Evolutionary conservation across 2,329 filamentous ascomycete species (phyloP).

Genomic region (Chrysoporthe deuterocubensis): DNA sequence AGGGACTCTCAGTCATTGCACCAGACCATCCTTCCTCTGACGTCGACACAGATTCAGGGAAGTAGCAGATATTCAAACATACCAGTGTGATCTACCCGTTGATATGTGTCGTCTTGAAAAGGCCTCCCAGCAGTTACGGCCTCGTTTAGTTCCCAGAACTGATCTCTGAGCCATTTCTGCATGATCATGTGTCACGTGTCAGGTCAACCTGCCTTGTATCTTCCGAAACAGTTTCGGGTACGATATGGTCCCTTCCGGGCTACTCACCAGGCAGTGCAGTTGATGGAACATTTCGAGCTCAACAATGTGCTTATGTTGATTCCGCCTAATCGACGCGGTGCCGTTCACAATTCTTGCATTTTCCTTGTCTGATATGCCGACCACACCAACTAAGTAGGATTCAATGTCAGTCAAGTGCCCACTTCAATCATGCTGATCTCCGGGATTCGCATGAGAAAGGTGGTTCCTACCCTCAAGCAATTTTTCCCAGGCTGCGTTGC

Average conservation of each 20-base stretch:
- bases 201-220: neutral
- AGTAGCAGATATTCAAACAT: too few species aligned
- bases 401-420: neutral
- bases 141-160: neutral
- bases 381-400: neutral
- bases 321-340: neutral
- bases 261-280: conserved; percentile 5
- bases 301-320: neutral
- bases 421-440: neutral
- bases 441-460: too few species aligned
- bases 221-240: neutral
- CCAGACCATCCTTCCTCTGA: too few species aligned
- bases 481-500: conserved; percentile 2
- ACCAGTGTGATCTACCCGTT: too few species aligned
- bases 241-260: neutral
- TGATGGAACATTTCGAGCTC: conserved; percentile 1
- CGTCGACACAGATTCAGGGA: too few species aligned
- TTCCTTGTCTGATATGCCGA: neutral
- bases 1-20: conserved; percentile 4
- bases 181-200: too few species aligned
- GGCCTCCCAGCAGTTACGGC: neutral
- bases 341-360: conserved; percentile 7
- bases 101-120: too few species aligned
- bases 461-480: neutral
- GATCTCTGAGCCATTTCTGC: conserved; percentile 5